A percentile compares a stretch with the other conserved stretches of the same genome.
These are phyloP conservation scores for Pseudozyma pruni DNA, from an alignment of 1,284 basidiomycete genomes.

Conservation along the genomic window DNA sequence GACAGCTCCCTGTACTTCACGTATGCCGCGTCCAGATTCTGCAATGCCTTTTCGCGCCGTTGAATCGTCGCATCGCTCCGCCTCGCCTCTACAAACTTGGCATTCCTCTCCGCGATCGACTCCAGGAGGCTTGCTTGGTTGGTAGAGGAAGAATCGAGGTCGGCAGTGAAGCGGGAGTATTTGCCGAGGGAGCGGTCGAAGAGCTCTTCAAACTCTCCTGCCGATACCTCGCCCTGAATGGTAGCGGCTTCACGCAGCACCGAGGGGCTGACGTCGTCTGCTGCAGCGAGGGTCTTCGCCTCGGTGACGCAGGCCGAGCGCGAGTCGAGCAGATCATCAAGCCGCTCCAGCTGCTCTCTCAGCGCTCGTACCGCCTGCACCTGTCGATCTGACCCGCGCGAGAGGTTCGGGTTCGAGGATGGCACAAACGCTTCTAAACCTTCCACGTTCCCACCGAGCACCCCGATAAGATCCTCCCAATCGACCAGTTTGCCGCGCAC, in stretches of 20 bases:
- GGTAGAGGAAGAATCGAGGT: constrained; percentile 74
- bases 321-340: constrained; percentile 76
- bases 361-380: constrained; percentile 73
- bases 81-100: constrained; percentile 80
- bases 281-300: constrained; percentile 75
- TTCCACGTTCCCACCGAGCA: constrained; percentile 19
- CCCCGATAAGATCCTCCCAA: constrained; percentile 43
- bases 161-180: constrained; percentile 79
- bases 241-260: constrained; percentile 75
- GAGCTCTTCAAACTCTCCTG: constrained; percentile 77
- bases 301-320: constrained; percentile 74
- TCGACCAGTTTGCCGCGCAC: constrained; percentile 71
- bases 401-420: constrained; percentile 15
- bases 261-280: constrained; percentile 80
- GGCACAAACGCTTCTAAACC: constrained; percentile 41
- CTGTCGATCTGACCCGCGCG: constrained; percentile 26
- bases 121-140: constrained; percentile 77
- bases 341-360: constrained; percentile 80
- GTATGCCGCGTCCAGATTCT: constrained; percentile 87
- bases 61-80: constrained; percentile 81
- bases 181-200: constrained; percentile 82
- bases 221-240: constrained; percentile 69
- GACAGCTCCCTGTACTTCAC: constrained; percentile 87
- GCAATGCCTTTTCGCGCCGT: constrained; percentile 83
- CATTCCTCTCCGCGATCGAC: constrained; percentile 79